Conservation (phyloP, 2,329 filamentous ascomycete genomes). For the Fusarium cicatricum region DNA sequence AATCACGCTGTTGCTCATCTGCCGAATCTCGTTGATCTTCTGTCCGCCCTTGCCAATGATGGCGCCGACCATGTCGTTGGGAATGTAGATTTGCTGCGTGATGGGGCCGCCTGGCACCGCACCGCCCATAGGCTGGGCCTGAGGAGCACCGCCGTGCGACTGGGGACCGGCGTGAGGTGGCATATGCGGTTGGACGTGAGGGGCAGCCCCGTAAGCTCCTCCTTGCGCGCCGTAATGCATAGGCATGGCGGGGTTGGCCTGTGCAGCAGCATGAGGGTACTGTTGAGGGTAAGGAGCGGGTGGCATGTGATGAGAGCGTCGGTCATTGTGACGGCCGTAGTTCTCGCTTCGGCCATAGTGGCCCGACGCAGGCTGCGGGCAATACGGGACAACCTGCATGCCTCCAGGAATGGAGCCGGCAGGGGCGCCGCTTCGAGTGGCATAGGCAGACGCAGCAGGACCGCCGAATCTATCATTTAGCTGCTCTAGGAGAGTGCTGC, state of each 20-base stretch:
- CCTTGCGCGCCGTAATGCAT: constrained; percentile 84
- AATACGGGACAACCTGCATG: constrained; percentile 99
- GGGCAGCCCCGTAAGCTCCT: constrained; percentile 79
- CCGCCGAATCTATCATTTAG: constrained; percentile 96
- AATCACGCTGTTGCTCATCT: constrained; percentile 96
- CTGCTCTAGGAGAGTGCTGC: constrained; percentile 97
- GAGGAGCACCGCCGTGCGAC: constrained; percentile 71
- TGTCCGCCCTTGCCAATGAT: constrained; percentile 98
- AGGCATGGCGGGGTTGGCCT: constrained; percentile 68
- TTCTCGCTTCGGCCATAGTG: constrained; percentile 92
- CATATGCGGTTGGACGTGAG: constrained; percentile 76
- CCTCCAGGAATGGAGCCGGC: constrained; percentile 94
- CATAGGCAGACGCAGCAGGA: constrained; percentile 96
- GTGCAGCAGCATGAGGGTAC: constrained; percentile 71
- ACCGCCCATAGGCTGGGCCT: constrained; percentile 77
- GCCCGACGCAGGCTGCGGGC: constrained; percentile 89
- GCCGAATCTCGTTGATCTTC: constrained; percentile 99
- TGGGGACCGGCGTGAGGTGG: constrained; percentile 65
- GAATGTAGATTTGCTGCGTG: constrained; percentile 98
- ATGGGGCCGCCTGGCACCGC: constrained; percentile 70
- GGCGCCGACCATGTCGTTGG: constrained; percentile 99
- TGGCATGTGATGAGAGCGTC: constrained; percentile 78
- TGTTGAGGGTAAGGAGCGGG: constrained; percentile 75
- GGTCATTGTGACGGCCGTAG: constrained; percentile 77
- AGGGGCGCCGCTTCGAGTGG: constrained; percentile 90